Conservation (phyloP, 2,329 filamentous ascomycete genomes). For the Xylaria sp. region DNA sequence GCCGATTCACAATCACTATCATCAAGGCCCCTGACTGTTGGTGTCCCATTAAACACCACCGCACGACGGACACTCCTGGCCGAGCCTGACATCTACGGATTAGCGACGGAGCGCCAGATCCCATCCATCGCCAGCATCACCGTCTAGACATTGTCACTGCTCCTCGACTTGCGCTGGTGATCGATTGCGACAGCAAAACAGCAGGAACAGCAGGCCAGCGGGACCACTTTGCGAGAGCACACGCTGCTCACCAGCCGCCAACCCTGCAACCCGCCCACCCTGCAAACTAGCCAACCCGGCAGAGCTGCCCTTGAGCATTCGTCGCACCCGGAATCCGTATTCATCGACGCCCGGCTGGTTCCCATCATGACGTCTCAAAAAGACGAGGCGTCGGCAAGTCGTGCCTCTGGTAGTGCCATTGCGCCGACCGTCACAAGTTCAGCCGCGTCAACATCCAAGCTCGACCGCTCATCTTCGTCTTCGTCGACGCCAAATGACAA, state of each 20-base stretch:
- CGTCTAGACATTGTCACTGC: too few species aligned
- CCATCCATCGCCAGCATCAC: neutral
- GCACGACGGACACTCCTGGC: constrained; percentile 3
- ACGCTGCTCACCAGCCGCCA: constrained; percentile 6
- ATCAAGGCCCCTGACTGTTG: neutral
- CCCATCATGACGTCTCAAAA: constrained; percentile 30
- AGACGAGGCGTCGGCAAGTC: constrained; percentile 26
- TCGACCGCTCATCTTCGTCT: constrained; percentile 30
- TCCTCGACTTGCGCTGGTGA: constrained; percentile 1
- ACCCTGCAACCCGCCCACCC: neutral
- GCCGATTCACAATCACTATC: neutral
- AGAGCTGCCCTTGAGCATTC: constrained; percentile 7
- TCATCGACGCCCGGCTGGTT: constrained; percentile 17
- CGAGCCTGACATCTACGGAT: neutral
- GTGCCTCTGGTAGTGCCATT: constrained; percentile 18
- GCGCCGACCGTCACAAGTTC: constrained; percentile 22
- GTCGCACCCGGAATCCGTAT: constrained; percentile 11
- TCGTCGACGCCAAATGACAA: constrained; percentile 31
- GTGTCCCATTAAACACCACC: neutral
- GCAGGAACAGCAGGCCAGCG: neutral
- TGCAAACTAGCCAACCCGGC: too few species aligned
- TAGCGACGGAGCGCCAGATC: neutral
- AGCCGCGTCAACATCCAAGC: constrained; percentile 26
- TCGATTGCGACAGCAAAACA: constrained; percentile 11
- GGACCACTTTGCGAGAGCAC: constrained; percentile 1